Percentiles rank a stretch among this genome's conserved stretches.
phyloP scores from a whole-genome alignment of 257 asterid genomes.

The Solanum medicagineum region DNA sequence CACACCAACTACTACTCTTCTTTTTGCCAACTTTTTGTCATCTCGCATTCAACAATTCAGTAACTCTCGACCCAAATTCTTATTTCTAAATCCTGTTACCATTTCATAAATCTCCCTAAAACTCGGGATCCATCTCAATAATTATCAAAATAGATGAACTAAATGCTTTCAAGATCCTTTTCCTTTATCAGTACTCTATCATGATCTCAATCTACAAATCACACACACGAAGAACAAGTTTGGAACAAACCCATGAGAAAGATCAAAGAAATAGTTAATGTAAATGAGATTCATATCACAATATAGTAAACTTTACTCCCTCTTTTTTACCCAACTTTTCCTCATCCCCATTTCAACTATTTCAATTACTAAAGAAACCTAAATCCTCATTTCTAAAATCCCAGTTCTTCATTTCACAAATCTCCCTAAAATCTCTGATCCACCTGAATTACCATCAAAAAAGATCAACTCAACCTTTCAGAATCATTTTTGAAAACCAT shows the following conservation, averaged over 20 bases:
- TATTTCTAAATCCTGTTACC: not conserved
- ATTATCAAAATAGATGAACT: not conserved
- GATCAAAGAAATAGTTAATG: not conserved
- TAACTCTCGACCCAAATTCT: not conserved
- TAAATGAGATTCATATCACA: slow-evolving; percentile 6
- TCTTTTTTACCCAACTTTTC: not conserved
- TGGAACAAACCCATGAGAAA: not conserved
- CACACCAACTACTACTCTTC: not conserved
- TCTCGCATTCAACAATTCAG: not conserved
- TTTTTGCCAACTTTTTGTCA: not conserved
- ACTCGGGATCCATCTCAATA: not conserved
- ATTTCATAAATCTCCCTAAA: not conserved
- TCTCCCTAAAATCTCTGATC: not conserved
- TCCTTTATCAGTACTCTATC: not conserved
- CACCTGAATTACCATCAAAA: not conserved
- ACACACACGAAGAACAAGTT: not conserved
- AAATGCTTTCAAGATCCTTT: not conserved
- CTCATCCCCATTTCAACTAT: not conserved
- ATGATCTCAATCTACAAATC: not conserved
- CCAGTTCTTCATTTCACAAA: not conserved
- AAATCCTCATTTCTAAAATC: not conserved
- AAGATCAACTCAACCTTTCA: not conserved
- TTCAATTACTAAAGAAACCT: not conserved
- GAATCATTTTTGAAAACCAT: not conserved
- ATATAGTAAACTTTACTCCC: not conserved